Evolutionary conservation across 495 filamentous ascomycete genomes (phyloP).

Genomic region (Trypethelium eluteriae): DNA sequence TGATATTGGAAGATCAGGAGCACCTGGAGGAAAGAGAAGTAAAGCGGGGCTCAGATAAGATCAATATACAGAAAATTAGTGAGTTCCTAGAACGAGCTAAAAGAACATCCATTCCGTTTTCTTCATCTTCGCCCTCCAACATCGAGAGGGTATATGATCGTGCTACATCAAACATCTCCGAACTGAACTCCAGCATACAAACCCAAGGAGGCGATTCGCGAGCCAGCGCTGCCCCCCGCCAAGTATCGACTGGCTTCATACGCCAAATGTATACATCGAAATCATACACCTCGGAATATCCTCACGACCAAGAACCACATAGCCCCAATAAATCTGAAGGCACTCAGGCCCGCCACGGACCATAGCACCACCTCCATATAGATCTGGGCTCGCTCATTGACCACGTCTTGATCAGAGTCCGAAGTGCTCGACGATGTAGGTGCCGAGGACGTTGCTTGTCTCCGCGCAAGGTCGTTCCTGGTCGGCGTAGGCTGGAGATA

Average conservation of each 20-base stretch:
- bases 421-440: slow-evolving; percentile 1
- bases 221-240: slow-evolving; percentile 1
- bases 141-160: background rate
- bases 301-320: slow-evolving; percentile 93
- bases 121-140: background rate
- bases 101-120: background rate
- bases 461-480: slow-evolving; percentile 5
- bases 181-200: background rate
- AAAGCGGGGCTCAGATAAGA: background rate
- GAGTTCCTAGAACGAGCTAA: background rate
- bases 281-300: slow-evolving; percentile 56
- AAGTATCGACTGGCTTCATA: background rate
- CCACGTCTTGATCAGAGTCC: slow-evolving; percentile 34
- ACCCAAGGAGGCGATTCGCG: background rate
- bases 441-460: slow-evolving; percentile 8
- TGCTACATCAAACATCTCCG: background rate
- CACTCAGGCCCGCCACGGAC: slow-evolving; percentile 77
- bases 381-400: slow-evolving; percentile 50
- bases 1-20: background rate
- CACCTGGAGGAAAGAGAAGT: background rate
- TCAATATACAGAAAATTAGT: background rate
- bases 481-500: slow-evolving; percentile 2
- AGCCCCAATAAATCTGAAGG: slow-evolving; percentile 85
- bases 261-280: background rate
- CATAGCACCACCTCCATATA: slow-evolving; percentile 90